A percentile compares a stretch with the other conserved stretches of the same genome.
phyloP scores from a whole-genome alignment of 805 yeast genomes.

The Metahyphopichia silvanorum region DNA sequence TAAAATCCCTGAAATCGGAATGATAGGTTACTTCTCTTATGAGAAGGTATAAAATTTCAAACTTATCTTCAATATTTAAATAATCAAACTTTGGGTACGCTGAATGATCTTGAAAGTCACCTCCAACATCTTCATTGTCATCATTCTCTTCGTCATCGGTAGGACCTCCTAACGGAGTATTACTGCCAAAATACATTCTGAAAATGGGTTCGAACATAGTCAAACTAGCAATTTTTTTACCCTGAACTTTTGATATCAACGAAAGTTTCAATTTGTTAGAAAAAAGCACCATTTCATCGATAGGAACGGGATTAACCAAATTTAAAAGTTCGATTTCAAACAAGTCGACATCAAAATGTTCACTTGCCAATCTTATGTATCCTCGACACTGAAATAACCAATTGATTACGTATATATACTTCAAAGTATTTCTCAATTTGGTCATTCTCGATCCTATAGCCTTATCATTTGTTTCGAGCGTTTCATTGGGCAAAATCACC shows the following conservation, averaged over 20 bases:
- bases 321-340: conserved; percentile 59
- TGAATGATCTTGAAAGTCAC: conserved; percentile 12
- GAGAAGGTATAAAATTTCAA: conserved; percentile 46
- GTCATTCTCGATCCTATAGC: conserved; percentile 5
- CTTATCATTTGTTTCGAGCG: conserved; percentile 5
- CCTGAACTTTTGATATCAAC: conserved; percentile 39
- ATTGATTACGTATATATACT: conserved; percentile 37
- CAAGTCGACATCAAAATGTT: conserved; percentile 54
- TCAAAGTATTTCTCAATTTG: conserved; percentile 14
- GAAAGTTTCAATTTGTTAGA: conserved; percentile 42
- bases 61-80: conserved; percentile 41
- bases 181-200: conserved; percentile 30
- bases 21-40: conserved; percentile 40
- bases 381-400: conserved; percentile 58
- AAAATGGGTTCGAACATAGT: conserved; percentile 31
- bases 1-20: conserved; percentile 45
- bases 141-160: conserved; percentile 17
- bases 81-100: conserved; percentile 32
- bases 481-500: conserved; percentile 15
- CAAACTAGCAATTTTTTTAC: conserved; percentile 25
- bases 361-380: conserved; percentile 45
- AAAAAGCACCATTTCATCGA: conserved; percentile 34
- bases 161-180: conserved; percentile 29
- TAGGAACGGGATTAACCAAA: conserved; percentile 28
- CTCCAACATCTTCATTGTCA: conserved; percentile 20